Conservation (phyloP, 257 asterid genomes). For the Cinchona pubescens region DNA sequence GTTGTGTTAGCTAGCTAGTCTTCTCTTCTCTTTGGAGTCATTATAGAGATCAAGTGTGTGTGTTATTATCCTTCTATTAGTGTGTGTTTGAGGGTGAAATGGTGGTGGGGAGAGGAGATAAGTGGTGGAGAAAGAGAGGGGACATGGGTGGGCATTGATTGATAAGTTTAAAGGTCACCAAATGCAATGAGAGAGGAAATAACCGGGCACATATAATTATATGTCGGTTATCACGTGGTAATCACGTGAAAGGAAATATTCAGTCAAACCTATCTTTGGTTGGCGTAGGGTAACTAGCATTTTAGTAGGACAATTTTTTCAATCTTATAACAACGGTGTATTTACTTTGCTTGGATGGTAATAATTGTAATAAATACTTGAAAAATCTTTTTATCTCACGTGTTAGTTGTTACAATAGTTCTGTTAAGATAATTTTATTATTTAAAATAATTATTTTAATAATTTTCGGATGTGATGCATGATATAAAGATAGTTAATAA, state of each 20-base stretch:
- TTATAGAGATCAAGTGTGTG: background rate
- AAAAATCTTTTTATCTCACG: no score
- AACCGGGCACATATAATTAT: background rate
- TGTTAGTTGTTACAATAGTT: no score
- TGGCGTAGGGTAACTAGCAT: no score
- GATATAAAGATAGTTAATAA: no score
- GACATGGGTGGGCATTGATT: background rate
- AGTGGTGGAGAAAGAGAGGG: conserved; percentile 7
- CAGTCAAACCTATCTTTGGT: background rate
- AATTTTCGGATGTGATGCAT: no score
- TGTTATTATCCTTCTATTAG: background rate
- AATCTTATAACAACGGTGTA: no score
- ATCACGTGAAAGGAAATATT: background rate
- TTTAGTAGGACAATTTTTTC: no score
- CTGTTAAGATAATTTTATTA: no score
- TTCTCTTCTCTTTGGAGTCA: background rate
- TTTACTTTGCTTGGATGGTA: no score
- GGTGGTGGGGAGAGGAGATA: conserved; percentile 4
- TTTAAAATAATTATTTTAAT: no score
- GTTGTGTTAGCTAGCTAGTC: no score
- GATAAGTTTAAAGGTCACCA: conserved; percentile 7
- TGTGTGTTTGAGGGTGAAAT: conserved; percentile 4
- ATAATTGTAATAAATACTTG: no score
- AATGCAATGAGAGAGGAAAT: background rate
- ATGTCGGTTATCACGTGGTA: background rate